phyloP scores from a whole-genome alignment of 2,329 filamentous ascomycete species.

The Penicillium hordei region DNA sequence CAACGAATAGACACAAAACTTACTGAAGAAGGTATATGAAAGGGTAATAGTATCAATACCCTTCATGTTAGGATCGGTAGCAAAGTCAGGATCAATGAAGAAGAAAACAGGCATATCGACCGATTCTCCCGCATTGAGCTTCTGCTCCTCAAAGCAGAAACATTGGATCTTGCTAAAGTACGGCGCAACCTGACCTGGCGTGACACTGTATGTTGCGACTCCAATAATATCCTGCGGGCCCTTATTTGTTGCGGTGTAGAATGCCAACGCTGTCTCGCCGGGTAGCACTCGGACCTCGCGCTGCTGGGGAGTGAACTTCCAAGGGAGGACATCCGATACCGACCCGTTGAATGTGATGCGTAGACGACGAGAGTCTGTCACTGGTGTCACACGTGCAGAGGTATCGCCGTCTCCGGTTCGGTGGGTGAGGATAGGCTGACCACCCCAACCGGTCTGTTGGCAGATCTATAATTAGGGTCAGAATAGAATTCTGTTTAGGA shows the following conservation, averaged over 20 bases:
- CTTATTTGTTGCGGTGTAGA: conserved; percentile 94
- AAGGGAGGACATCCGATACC: conserved; percentile 90
- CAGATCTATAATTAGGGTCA: conserved; percentile 44
- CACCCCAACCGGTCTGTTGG: conserved; percentile 71
- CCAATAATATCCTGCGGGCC: conserved; percentile 93
- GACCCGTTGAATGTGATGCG: conserved; percentile 95
- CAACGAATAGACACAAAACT: conserved; percentile 36
- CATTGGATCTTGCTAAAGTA: conserved; percentile 99
- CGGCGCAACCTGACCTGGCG: conserved; percentile 88
- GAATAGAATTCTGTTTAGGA: neutral
- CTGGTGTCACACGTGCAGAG: conserved; percentile 73
- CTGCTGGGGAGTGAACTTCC: conserved; percentile 97
- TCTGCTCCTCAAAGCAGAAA: conserved; percentile 97
- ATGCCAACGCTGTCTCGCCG: conserved; percentile 93
- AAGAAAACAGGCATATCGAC: conserved; percentile 99
- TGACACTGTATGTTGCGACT: conserved; percentile 96
- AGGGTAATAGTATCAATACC: conserved; percentile 93
- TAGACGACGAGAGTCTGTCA: conserved; percentile 77
- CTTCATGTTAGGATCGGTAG: conserved; percentile 88
- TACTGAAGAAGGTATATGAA: conserved; percentile 98
- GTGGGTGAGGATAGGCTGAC: conserved; percentile 82
- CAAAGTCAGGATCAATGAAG: conserved; percentile 94
- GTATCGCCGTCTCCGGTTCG: conserved; percentile 67
- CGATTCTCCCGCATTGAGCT: conserved; percentile 89
- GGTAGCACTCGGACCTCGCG: conserved; percentile 93